Base-by-base conservation (phyloP, 148 eudicot species). In the Spergularia marina region DNA sequence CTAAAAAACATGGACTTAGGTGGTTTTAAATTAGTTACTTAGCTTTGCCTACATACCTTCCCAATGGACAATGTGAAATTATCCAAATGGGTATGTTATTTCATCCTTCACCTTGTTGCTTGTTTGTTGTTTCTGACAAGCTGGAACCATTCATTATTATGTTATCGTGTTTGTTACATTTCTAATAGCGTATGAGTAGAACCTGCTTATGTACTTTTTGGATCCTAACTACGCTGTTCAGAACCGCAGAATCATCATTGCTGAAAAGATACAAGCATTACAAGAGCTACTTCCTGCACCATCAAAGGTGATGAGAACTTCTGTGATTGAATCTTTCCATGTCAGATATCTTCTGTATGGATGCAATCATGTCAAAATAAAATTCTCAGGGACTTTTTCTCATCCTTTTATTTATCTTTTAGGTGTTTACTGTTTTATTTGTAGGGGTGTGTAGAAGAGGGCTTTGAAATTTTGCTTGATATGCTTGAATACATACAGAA, bases 221-320 rank as follows among this genome's bases (percentile, higher is more conserved):
- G 9, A 4, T 18, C 2, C 17, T 70, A 21, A 70, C 74, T 69
- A 17, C 61, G 21, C 63, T 25, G 39, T 63, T 40, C 71, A 77
- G 81, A 47, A 73, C 40, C 81, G 71, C 44, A 72, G 72, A 55
- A 16, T 17, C 18, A 17, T 55, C 20, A 20, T 78, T 36, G 20
- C 49, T 72, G 72, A 78, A 72, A 72, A 44, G 65, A 25, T 78
- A 58, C 76, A 58, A 44, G 76, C 57, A 23, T 44, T 78, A 25
- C 76, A 54, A 49, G 76, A 78, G 56, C 72, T 78, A 30, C 76
- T 78, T 55, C 81, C 81, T 55, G 56, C 34, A 23, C 21, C 81
- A 44, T 25, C 25, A 6, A 65, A 78, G 81, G 81, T 78, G 53
- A 57, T 2, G 5, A 54, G 44, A 57, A 69, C 53, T 16, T 69